phyloP scores from a whole-genome alignment of 305 asterid species.

The Fraxinus paxiana region DNA sequence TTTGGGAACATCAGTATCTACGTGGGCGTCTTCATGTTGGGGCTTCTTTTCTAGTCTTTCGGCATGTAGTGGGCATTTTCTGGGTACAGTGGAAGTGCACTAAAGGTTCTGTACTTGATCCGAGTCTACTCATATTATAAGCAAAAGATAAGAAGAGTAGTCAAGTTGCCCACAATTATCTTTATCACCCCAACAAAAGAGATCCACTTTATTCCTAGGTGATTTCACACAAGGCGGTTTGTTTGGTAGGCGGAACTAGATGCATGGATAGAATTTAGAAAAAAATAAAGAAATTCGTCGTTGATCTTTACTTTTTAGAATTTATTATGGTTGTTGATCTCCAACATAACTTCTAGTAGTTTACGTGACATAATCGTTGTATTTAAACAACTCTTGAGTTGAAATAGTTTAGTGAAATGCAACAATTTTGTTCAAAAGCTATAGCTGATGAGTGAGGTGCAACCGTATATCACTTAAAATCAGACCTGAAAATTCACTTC shows the following conservation, averaged over 20 bases:
- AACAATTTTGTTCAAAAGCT: not conserved
- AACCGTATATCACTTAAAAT: not conserved
- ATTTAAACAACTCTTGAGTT: not conserved
- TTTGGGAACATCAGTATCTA: conserved; percentile 45
- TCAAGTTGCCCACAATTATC: conserved; percentile 21
- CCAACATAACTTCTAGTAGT: not conserved
- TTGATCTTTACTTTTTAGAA: not conserved
- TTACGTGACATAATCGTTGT: not conserved
- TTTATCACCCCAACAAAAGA: conserved; percentile 6
- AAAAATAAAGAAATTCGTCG: not conserved
- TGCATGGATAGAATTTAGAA: not conserved
- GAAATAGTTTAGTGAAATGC: not conserved
- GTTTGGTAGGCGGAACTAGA: not conserved
- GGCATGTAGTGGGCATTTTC: conserved; percentile 25
- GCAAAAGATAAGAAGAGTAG: not conserved
- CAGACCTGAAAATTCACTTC: not conserved
- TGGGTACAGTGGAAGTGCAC: conserved; percentile 20
- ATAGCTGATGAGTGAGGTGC: not conserved
- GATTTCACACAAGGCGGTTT: conserved; percentile 16
- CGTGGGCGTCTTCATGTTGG: conserved; percentile 58
- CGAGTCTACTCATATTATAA: conserved; percentile 15
- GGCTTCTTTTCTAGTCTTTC: conserved; percentile 29
- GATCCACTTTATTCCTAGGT: conserved; percentile 28
- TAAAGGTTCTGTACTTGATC: conserved; percentile 29
- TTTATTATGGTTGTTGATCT: not conserved